Evolutionary conservation across 1,284 basidiomycete species (phyloP).

Genomic region (Kwoniella shivajii): DNA sequence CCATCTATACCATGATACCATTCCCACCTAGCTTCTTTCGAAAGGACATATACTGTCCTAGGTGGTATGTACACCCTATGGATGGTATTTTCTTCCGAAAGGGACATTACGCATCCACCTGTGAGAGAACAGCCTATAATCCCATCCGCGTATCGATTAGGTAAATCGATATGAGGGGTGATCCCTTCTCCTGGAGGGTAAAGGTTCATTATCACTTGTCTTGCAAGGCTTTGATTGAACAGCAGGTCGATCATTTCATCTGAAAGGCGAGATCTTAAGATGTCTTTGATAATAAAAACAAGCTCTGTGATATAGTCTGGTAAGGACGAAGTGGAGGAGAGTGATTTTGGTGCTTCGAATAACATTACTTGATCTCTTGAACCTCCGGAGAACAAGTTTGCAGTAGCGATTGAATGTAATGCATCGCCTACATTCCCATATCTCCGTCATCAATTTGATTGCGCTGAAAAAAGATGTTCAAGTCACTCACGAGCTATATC

Average conservation of each 20-base stretch:
- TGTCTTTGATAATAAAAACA: slow-evolving; percentile 11
- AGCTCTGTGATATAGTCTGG: slow-evolving; percentile 31
- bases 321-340: slow-evolving; percentile 11
- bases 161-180: slow-evolving; percentile 55
- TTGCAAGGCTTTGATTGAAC: slow-evolving; percentile 35
- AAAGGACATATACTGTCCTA: slow-evolving; percentile 51
- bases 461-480: no score
- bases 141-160: slow-evolving; percentile 54
- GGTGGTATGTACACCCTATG: slow-evolving; percentile 53
- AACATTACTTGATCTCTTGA: slow-evolving; percentile 53
- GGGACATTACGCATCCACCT: slow-evolving; percentile 47
- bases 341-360: slow-evolving; percentile 30
- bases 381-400: slow-evolving; percentile 47
- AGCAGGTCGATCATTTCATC: neutral
- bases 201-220: slow-evolving; percentile 57
- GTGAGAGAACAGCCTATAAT: slow-evolving; percentile 48
- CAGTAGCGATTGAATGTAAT: slow-evolving; percentile 30
- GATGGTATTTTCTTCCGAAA: neutral
- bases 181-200: slow-evolving; percentile 56
- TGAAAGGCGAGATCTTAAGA: slow-evolving; percentile 22
- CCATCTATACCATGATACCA: slow-evolving; percentile 56
- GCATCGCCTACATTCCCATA: slow-evolving; percentile 20
- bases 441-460: neutral
- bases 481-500: slow-evolving; percentile 31
- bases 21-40: slow-evolving; percentile 53